phyloP scores from a whole-genome alignment of 371 early-diverging fungal genomes.

The Paraphysoderma sedebokerense region DNA sequence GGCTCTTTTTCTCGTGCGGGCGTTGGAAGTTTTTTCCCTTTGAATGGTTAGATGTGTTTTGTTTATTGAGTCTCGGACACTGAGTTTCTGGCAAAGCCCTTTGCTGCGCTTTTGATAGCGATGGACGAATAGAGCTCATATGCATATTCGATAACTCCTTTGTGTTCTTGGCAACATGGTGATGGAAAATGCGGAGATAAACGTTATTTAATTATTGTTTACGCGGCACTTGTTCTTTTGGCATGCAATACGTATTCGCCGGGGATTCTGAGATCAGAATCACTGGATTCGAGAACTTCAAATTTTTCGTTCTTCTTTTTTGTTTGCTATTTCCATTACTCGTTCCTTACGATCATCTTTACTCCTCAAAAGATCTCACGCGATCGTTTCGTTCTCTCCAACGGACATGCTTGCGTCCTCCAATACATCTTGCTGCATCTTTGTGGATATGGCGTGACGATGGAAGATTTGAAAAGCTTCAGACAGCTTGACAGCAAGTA shows the following conservation, averaged over 20 bases:
- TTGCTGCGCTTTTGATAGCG: too few relatives aligned
- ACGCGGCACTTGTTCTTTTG: not conserved
- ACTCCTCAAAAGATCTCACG: slow-evolving; percentile 78
- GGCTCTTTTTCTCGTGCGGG: too few relatives aligned
- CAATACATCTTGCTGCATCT: slow-evolving; percentile 89
- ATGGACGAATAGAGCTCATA: too few relatives aligned
- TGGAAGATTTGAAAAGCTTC: slow-evolving; percentile 90
- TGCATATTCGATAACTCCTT: too few relatives aligned
- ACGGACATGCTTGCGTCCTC: slow-evolving; percentile 95
- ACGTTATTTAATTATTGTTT: not conserved
- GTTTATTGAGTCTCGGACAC: too few relatives aligned
- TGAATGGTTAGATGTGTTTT: too few relatives aligned
- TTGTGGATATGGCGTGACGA: slow-evolving; percentile 65
- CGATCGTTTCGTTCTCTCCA: slow-evolving; percentile 97
- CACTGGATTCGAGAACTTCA: not conserved
- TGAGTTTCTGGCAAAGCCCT: too few relatives aligned
- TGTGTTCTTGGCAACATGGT: too few relatives aligned
- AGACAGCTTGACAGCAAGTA: slow-evolving; percentile 74
- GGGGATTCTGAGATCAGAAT: not conserved
- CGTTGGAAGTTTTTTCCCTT: too few relatives aligned
- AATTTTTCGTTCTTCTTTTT: not conserved
- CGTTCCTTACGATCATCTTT: too few relatives aligned
- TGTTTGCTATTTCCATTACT: not conserved
- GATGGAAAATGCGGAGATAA: too few relatives aligned
- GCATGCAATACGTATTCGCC: not conserved